Evolutionary conservation across 495 filamentous ascomycete genomes (phyloP), one percentile per base, ranked within the genome.

Genomic region (Cercophora newfieldiana): DNA sequence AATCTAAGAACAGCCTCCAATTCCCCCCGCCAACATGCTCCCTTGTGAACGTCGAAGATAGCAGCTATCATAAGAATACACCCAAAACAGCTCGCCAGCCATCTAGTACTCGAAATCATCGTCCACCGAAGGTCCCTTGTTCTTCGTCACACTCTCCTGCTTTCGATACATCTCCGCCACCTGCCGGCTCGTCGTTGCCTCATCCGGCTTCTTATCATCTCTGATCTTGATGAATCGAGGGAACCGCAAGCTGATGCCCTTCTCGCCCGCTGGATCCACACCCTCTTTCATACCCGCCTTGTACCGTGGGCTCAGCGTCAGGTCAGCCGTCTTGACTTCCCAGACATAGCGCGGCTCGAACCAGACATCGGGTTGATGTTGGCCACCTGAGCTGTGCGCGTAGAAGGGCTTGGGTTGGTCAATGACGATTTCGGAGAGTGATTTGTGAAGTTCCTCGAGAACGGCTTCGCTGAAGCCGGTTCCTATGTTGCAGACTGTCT

Each of bases 281-380:
- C 85, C 86, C 58, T 88, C 86, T 68, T 83, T 81, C 63, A 78
- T 79, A 0, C 87, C 90, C 7, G 96, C 96, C 73, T 94, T 91
- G 75, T 99, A 99, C 29, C 93, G 83, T 47, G 95, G 95, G 67
- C 90, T 93, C 5, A 99, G 85, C 3, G 93, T 97, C 71, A 99
- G 77, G 83, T 98, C 95, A 2, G 95, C 95, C 14, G 94, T 93
- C 78, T 94, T 97, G 66, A 98, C 93, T 77, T 99, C 95, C 95
- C 95, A 99, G 1, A 99, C 96, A 51, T 91, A 86, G 28, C 87
- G 87, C 3, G 94, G 92, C 78, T 98, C 95, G 74, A 99, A 96
- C 95, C 95, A 99, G 31, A 99, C 94, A 74, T 99, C 96, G 1
- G 95, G 95, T 76, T 98, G 95, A 70, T 97, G 90, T 71, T 96